A percentile compares a stretch with the other conserved stretches of the same genome.
Evolutionary conservation across 805 yeast species (phyloP).

Genomic region (Candida manassasensis): DNA sequence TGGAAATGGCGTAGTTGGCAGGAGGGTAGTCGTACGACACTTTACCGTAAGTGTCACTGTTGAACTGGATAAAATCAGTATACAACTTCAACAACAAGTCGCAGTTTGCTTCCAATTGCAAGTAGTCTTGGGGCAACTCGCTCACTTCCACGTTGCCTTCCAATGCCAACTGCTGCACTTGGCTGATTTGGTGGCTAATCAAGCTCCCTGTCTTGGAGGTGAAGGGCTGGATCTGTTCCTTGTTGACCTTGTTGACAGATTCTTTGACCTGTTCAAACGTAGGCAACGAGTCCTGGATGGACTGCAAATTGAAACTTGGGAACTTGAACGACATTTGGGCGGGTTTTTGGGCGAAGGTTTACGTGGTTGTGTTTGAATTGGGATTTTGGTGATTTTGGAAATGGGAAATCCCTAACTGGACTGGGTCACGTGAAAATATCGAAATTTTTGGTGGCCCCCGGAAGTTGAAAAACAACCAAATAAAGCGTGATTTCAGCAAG

Average conservation of each 20-base stretch:
- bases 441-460: no score
- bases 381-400: no score
- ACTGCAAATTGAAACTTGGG: conserved; percentile 32
- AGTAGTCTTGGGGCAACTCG: conserved; percentile 71
- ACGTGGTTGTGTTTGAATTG: no score
- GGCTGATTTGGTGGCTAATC: conserved; percentile 59
- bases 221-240: conserved; percentile 45
- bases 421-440: no score
- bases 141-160: conserved; percentile 52
- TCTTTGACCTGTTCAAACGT: conserved; percentile 36
- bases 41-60: conserved; percentile 57
- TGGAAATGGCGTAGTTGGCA: conserved; percentile 40
- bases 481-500: no score
- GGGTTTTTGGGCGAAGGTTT: no score
- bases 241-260: conserved; percentile 31
- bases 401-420: no score
- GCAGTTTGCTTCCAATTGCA: conserved; percentile 59
- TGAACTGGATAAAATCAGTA: conserved; percentile 41
- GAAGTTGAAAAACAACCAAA: no score
- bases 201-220: conserved; percentile 56
- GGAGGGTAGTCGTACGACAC: conserved; percentile 84
- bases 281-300: conserved; percentile 39
- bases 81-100: conserved; percentile 61
- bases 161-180: conserved; percentile 37
- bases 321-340: conserved; percentile 40